Conservation (phyloP, 2,329 filamentous ascomycete species). For the Albophoma yamanashiensis region DNA sequence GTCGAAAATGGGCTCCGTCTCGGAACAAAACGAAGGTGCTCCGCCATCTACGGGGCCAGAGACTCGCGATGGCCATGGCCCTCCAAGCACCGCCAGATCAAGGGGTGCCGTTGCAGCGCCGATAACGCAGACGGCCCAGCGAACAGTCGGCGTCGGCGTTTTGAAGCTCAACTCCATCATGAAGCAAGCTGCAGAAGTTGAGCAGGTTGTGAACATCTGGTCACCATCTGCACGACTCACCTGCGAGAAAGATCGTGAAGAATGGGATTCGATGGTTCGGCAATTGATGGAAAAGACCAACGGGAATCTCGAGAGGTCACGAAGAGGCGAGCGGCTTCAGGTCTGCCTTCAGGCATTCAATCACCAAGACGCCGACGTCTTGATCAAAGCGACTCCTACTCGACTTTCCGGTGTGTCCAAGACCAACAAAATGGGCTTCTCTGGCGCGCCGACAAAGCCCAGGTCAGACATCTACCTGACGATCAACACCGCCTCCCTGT, state of each 20-base stretch:
- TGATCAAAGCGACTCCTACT: slow-evolving; percentile 83
- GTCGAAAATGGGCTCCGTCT: slow-evolving; percentile 44
- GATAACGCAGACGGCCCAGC: slow-evolving; percentile 23
- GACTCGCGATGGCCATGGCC: slow-evolving; percentile 32
- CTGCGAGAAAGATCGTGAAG: slow-evolving; percentile 49
- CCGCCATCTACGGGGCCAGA: slow-evolving; percentile 22
- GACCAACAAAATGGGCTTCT: slow-evolving; percentile 86
- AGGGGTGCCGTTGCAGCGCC: slow-evolving; percentile 13
- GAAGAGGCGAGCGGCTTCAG: slow-evolving; percentile 65
- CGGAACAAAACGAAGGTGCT: slow-evolving; percentile 36
- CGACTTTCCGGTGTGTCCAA: slow-evolving; percentile 70
- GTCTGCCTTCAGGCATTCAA: slow-evolving; percentile 71
- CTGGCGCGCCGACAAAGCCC: slow-evolving; percentile 76
- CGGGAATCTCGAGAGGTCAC: slow-evolving; percentile 65
- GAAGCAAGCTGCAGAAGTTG: slow-evolving; percentile 59
- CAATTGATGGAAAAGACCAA: slow-evolving; percentile 63
- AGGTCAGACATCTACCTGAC: slow-evolving; percentile 95
- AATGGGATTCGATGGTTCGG: slow-evolving; percentile 63
- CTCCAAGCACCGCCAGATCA: slow-evolving; percentile 49
- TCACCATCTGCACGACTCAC: slow-evolving; percentile 44
- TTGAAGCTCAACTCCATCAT: slow-evolving; percentile 66
- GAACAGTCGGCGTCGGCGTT: slow-evolving; percentile 67
- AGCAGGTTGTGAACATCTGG: slow-evolving; percentile 73
- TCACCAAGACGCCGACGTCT: slow-evolving; percentile 62
- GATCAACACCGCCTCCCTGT: slow-evolving; percentile 66